Base-by-base conservation (phyloP, 345 rosid species). In the Euphorbia pulcherrima region DNA sequence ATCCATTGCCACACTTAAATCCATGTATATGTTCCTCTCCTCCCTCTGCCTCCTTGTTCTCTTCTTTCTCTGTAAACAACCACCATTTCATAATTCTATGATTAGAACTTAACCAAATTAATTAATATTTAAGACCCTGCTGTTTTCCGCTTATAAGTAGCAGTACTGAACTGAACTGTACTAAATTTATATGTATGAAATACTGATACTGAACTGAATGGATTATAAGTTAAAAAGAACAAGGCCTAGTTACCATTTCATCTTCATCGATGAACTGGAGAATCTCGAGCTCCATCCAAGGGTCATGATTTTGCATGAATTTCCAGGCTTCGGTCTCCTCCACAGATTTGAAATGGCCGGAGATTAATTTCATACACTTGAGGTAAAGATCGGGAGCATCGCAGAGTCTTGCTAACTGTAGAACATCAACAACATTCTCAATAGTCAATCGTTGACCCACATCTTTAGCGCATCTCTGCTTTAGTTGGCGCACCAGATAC, bases 1-100 rank as follows among this genome's bases (percentile, higher is more conserved):
- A 16, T 84, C 90, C 97, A 93, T 86, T 26, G 90, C 98, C 68
- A 87, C 98, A 64, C 83, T 77, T 39, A 93, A 79, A 72, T 90
- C 85, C 75, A 82, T 33, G 63, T 86, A 93, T 58, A 90, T 33
- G 59, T 75, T 53, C 77, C 84, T 92, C 35, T 87, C 96, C 27
- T 73, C 70, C 53, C 67, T 75, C 0, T 68, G 84, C 80, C 89
- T 69, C 68, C 78, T 84, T 40, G 74, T 74, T 60, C 85, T 89
- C 87, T 83, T 88, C 68, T 76, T 90, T 67, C 97, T 86, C 98
- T 92, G 85, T 46, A 44, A 44, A 44, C 17, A 12, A 44, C 59
- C 8, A 52, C 27, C 1, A 55, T 46, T 35, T 13, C n/a, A 55
- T 26, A 35, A 60, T 65, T 30, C 1, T 21, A 66, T 17, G 20